Conservation (phyloP, 1,284 basidiomycete genomes). For the Macrocystidia cucumis region DNA sequence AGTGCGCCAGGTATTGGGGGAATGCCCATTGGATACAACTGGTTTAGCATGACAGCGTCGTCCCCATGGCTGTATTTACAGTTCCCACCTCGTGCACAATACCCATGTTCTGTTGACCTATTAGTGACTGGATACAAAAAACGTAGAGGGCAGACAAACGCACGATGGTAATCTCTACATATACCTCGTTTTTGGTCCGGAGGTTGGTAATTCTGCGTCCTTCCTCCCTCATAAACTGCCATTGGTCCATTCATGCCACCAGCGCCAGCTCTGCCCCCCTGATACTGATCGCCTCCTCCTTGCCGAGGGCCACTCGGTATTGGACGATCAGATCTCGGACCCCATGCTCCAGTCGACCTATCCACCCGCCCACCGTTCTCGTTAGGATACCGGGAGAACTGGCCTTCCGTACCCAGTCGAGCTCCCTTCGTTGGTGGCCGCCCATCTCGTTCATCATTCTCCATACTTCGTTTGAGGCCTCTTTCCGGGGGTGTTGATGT, state of each 20-base stretch:
- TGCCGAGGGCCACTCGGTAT: slow-evolving; percentile 21
- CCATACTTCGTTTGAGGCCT: slow-evolving; percentile 54
- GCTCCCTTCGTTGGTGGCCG: slow-evolving; percentile 62
- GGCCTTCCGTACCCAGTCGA: slow-evolving; percentile 50
- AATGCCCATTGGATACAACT: slow-evolving; percentile 52
- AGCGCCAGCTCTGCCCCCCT: slow-evolving; percentile 22
- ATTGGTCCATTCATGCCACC: slow-evolving; percentile 18
- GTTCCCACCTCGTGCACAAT: slow-evolving; percentile 82
- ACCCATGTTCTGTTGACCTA: slow-evolving; percentile 65
- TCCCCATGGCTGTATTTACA: slow-evolving; percentile 92
- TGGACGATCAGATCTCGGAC: slow-evolving; percentile 18
- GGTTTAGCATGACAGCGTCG: slow-evolving; percentile 66
- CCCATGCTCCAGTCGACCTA: slow-evolving; percentile 31
- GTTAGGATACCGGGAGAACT: slow-evolving; percentile 52
- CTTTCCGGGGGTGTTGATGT: slow-evolving; percentile 37
- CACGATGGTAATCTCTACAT: slow-evolving; percentile 88
- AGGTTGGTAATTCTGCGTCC: slow-evolving; percentile 51
- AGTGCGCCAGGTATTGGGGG: slow-evolving; percentile 25
- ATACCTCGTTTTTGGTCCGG: slow-evolving; percentile 64
- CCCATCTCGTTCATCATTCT: slow-evolving; percentile 51
- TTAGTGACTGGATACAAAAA: slow-evolving; percentile 6
- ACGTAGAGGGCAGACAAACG: slow-evolving; percentile 22
- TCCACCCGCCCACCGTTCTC: slow-evolving; percentile 32
- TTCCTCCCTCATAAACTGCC: slow-evolving; percentile 11
- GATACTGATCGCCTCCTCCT: slow-evolving; percentile 24